Evolutionary conservation across 2,329 filamentous ascomycete genomes (phyloP).

Genomic region (Aspergillus ruber): DNA sequence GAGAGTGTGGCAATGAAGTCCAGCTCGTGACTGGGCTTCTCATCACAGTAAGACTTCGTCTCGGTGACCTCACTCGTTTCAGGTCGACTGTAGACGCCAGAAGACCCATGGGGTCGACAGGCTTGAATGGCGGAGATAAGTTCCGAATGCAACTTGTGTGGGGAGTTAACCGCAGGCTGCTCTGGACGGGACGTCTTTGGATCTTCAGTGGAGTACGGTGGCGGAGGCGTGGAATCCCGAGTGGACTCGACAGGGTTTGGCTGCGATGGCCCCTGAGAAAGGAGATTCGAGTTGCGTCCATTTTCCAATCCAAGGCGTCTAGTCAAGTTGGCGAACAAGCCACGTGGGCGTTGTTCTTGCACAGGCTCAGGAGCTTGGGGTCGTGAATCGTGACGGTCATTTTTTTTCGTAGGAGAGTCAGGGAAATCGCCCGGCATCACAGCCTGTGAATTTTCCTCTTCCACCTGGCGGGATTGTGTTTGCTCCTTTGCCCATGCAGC

Average conservation of each 20-base stretch:
- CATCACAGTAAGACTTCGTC: conserved; percentile 80
- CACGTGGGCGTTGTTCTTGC: conserved; percentile 43
- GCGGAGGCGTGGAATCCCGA: conserved; percentile 25
- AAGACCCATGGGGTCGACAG: conserved; percentile 69
- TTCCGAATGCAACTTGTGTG: conserved; percentile 40
- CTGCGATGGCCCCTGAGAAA: conserved; percentile 17
- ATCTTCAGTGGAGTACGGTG: conserved; percentile 35
- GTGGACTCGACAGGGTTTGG: conserved; percentile 15
- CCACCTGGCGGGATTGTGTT: conserved; percentile 14
- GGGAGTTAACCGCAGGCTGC: conserved; percentile 26
- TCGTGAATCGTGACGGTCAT: conserved; percentile 12
- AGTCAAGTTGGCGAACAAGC: conserved; percentile 63
- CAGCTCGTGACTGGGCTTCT: conserved; percentile 66
- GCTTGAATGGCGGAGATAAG: conserved; percentile 72
- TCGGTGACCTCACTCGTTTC: conserved; percentile 69
- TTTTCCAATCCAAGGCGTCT: conserved; percentile 62
- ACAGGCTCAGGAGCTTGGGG: conserved; percentile 14
- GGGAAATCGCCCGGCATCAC: conserved; percentile 70
- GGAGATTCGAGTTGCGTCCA: conserved; percentile 21
- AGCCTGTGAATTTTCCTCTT: conserved; percentile 29
- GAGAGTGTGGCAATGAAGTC: conserved; percentile 62
- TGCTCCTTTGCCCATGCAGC: conserved; percentile 41
- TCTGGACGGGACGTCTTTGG: conserved; percentile 26
- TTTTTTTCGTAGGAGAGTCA: conserved; percentile 54
- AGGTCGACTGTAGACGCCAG: conserved; percentile 65